Conservation (phyloP, 345 rosid species). For the Durio zibethinus region DNA sequence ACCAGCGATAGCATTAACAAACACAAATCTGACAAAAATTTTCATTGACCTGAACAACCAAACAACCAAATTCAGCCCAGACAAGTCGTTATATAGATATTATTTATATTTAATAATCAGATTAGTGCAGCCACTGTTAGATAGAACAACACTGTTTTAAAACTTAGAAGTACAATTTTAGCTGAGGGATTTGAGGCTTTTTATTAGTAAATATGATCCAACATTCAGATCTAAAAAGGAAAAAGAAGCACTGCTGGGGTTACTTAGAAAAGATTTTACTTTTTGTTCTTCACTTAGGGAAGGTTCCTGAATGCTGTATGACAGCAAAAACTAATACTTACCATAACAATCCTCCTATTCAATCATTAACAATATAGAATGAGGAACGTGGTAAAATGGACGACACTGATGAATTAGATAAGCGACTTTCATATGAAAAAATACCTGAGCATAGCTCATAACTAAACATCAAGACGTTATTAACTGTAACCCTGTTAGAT, state of each 20-base stretch:
- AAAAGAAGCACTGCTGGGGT: neutral
- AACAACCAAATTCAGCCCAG: neutral
- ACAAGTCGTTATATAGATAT: neutral
- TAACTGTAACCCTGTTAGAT: neutral
- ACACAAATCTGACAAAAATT: neutral
- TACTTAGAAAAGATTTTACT: neutral
- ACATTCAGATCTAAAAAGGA: neutral
- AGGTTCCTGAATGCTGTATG: neutral
- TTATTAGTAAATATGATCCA: neutral
- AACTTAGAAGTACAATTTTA: neutral
- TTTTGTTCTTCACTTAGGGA: neutral
- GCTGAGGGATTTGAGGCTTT: neutral
- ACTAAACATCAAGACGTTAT: neutral
- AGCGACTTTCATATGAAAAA: neutral
- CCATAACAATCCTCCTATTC: neutral
- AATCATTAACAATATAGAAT: neutral
- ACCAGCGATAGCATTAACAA: neutral
- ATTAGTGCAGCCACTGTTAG: neutral
- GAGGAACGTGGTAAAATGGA: neutral
- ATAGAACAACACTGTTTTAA: neutral
- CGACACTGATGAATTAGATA: neutral
- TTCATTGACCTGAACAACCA: neutral
- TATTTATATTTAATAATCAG: neutral
- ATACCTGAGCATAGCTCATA: neutral
- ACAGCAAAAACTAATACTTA: neutral